Evolutionary conservation across 2,329 filamentous ascomycete genomes (phyloP), one percentile per base, ranked within the genome.

Genomic region (Claviceps sp.): DNA sequence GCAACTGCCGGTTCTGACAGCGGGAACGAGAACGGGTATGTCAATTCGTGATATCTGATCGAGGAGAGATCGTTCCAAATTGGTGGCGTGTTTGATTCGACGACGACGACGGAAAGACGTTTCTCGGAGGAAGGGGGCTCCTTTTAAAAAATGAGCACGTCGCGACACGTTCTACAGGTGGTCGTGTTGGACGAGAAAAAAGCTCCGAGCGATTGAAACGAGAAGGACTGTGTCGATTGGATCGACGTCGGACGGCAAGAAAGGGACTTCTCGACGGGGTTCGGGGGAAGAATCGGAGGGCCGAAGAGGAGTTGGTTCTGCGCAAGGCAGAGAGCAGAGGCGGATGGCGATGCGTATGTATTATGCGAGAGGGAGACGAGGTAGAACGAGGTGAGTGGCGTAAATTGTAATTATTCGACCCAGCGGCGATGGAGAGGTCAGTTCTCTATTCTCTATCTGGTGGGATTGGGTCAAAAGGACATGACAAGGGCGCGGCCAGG

Each of bases 381-480:
- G 34, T 37, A 42, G 45, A 39, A 26, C 8, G 36, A 45, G 26
- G 39, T 45, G 52, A 53, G 49, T 29, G 51, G 47, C 26, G 48
- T 29, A n/a, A n/a, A n/a, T n/a, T n/a, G n/a, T n/a, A 14, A 29
- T 29, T 29, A 37, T 23, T 3, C 39, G 37, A 48, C 22, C 29
- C 34, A 22, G 17, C 45, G 45, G 45, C 45, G 45, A 47, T 17
- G 22, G 23, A 48, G 47, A 48, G 47, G 37, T 40, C 29, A 34
- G 29, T 34, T 34, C 29, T 34, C 29, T 34, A 34, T 34, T 34
- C 29, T 34, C 37, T 29, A n/a, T 36, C 26, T 40, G 43, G n/a
- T 38, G 29, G 47, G 44, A 50, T 50, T 47, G 37, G 51, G 48
- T 43, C 37, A 47, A 53, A 47, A 47, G 29, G 42, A 44, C 38